These are phyloP conservation scores for Quercus tomentella DNA, from an alignment of 331 rosid species.

Conservation along the genomic window DNA sequence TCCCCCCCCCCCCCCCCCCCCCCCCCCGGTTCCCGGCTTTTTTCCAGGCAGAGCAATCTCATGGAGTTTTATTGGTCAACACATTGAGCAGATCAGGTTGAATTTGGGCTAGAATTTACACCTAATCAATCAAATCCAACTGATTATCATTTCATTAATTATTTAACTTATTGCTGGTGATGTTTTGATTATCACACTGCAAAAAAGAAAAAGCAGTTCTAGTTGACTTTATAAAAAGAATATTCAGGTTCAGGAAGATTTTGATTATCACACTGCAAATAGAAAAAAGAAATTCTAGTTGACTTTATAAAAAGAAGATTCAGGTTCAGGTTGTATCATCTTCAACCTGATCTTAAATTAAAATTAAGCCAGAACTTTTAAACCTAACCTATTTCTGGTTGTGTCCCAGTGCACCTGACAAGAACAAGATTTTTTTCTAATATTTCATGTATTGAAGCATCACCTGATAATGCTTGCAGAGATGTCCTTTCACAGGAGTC, in stretches of 20 bases:
- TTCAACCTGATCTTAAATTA: background rate
- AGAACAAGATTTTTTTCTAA: background rate
- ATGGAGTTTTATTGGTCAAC: background rate
- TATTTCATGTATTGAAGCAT: background rate
- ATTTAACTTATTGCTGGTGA: no score
- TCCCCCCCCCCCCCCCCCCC: no score
- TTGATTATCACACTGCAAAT: background rate
- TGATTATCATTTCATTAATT: no score
- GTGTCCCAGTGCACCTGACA: background rate
- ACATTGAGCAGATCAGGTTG: background rate
- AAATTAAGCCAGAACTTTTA: background rate
- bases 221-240: no score
- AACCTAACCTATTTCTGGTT: background rate
- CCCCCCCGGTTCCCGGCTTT: background rate
- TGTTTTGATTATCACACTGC: background rate
- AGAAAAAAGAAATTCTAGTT: background rate
- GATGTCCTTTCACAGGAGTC: slow-evolving; percentile 1
- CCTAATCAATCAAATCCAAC: no score
- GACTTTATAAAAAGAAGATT: background rate
- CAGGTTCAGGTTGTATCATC: background rate
- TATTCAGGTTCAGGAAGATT: no score
- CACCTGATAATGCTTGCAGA: slow-evolving; percentile 4
- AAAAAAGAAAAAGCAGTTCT: background rate
- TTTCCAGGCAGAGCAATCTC: background rate
- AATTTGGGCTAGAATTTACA: background rate